A percentile compares a stretch with the other conserved stretches of the same genome.
Conservation (phyloP, 441 rosid genomes). For the Syzygium syzygioides region DNA sequence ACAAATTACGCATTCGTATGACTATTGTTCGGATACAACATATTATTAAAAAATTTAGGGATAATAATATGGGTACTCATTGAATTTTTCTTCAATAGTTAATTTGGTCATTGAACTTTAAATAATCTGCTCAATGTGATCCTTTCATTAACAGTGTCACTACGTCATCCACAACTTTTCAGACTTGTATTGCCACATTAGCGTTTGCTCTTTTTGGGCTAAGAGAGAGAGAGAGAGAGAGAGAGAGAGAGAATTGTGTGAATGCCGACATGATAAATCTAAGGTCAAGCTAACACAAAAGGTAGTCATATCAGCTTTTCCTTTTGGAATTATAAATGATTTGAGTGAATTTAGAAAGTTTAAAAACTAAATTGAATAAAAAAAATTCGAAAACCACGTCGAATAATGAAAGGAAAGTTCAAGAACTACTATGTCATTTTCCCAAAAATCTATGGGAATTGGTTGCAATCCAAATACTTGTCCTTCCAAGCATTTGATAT, state of each 20-base stretch:
- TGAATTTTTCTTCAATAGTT: neutral
- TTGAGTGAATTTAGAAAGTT: neutral
- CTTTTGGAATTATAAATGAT: neutral
- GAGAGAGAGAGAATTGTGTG: neutral
- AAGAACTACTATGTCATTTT: neutral
- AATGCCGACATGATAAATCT: neutral
- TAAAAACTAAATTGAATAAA: neutral
- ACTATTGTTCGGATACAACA: neutral
- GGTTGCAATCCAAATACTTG: too few species aligned
- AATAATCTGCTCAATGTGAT: neutral
- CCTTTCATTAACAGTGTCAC: neutral
- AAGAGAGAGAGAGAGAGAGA: fast-evolving
- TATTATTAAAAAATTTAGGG: neutral
- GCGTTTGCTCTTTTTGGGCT: neutral
- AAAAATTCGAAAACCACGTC: neutral
- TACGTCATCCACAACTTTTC: neutral
- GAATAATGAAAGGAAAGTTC: fast-evolving
- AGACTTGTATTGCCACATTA: neutral
- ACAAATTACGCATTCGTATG: neutral
- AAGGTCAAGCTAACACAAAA: neutral
- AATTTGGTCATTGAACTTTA: neutral
- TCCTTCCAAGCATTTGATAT: too few species aligned
- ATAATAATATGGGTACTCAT: neutral
- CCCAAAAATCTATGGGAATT: neutral
- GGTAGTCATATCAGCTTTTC: neutral